Evolutionary conservation across 2,329 filamentous ascomycete genomes (phyloP), one percentile per base, ranked within the genome.

Genomic region (Claviceps sp.): DNA sequence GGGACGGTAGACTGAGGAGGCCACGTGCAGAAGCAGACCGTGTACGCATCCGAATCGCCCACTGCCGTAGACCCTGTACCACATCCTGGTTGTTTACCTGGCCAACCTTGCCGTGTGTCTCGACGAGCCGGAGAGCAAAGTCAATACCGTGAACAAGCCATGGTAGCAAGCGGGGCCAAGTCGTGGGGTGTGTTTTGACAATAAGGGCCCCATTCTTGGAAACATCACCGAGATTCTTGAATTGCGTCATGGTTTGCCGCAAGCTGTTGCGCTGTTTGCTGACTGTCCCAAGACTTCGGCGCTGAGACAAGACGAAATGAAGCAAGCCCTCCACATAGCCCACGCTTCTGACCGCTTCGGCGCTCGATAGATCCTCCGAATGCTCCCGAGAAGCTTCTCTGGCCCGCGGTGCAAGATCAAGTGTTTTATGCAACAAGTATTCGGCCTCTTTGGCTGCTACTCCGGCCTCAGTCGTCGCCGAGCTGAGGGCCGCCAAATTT

Each of bases 261-360:
- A 82, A 66, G 14, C 61, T 61, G 13, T 61, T 59, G 11, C 76
- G 60, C 1, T 68, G 63, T 14, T 61, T 62, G 3, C 72, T 57
- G 13, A 68, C 61, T 17, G 66, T 57, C 43, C 71, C 67, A 37
- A 84, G 68, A 5, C 69, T 66, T 46, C 64, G 66, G 53, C 84
- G 75, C 63, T 90, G 86, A 3, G 71, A 67, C 13, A 87, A 62
- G 1, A 79, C 64, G n/a, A 81, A 69, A 53, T 83, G 76, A 34
- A 97, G 71, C 53, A 96, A 75, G 26, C 90, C 88, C 64, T 98
- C 93, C n/a, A 96, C 71, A 57, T 87, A 87, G 0, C 88, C 88
- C 47, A 86, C 77, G 63, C 88, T 90, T 61, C 90, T 79, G 43
- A 78, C 76, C 7, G 93, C 78, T 59, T 96, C 88, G 8, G 87